phyloP scores from a whole-genome alignment of 441 rosid genomes.

The Populus trichocarpa region DNA sequence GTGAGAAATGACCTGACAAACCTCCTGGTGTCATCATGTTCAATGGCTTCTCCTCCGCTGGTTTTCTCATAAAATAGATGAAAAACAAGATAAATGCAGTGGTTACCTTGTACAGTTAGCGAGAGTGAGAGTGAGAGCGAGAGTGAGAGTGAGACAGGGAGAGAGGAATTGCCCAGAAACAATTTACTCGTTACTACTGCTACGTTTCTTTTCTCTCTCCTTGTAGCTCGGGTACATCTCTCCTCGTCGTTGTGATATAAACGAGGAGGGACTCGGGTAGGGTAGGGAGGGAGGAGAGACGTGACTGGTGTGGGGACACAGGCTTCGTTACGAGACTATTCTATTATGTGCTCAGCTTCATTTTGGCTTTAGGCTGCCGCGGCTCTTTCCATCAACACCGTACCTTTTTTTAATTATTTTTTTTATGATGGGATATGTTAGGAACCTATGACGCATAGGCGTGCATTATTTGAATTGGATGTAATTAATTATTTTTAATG shows the following conservation, averaged over 20 bases:
- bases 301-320: neutral
- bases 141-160: neutral
- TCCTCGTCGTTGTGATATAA: neutral
- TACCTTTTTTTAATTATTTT: neutral
- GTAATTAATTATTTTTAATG: too few species aligned
- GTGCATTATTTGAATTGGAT: too few species aligned
- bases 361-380: neutral
- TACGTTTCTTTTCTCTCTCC: neutral
- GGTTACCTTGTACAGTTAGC: neutral
- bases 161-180: too few species aligned
- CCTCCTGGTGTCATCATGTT: slow-evolving; percentile 5
- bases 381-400: neutral
- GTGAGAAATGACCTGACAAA: slow-evolving; percentile 12
- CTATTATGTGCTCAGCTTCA: neutral
- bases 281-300: neutral
- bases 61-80: slow-evolving; percentile 4
- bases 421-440: too few species aligned
- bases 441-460: too few species aligned
- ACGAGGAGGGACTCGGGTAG: neutral
- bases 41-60: slow-evolving; percentile 12
- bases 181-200: neutral
- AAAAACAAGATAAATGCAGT: neutral
- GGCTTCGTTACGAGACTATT: neutral
- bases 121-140: neutral
- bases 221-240: neutral